Base-by-base conservation (phyloP, 2,329 filamentous ascomycete species). In the Talaromyces sp. region DNA sequence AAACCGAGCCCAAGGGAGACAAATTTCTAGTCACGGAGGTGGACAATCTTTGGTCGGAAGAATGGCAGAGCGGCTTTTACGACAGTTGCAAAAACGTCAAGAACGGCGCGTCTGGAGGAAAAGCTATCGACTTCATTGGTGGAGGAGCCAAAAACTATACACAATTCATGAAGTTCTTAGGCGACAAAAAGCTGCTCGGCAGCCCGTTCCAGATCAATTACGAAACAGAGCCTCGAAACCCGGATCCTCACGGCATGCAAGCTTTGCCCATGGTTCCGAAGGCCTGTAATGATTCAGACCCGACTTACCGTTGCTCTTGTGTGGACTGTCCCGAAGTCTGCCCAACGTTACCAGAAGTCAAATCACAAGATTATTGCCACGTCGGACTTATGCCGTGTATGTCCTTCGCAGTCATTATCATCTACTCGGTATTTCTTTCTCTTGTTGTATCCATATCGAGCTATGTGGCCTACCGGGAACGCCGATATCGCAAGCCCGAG, bases 201-300 rank as follows among this genome's bases (percentile, higher is more conserved):
- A 98, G 94, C 65, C 95, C 95, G 0, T 99, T 99, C 78, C 95
- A 99, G 81, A 97, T 99, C 81, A 96, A 99, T 81, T 99, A 95
- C 72, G 70, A 72, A 56, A 80, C 94, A 87, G 10, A 81, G 78
- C 69, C 86, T 77, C 67, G 81, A 77, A 77, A 85, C 7, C 87
- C 88, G 68, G 77, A 83, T 11, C 87, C 91, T 58, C 84, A 87
- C 0, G 83, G 81, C n/a, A 96, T 98, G 90, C 75, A 84, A 10
- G 82, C 92, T 0, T 82, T 89, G 69, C 80, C 90, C 38, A 90
- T 93, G 79, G 86, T 81, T 62, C 86, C 93, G 0, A 94, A 95
- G 78, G 88, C 89, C 64, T 99, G 95, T 83, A 96, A 97, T 76
- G 93, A 94, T 70, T 87, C 91, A 43, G 92, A 98, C 71, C 88